Evolutionary conservation across 2,329 filamentous ascomycete genomes (phyloP), one percentile per base, ranked within the genome.

Genomic region (Trichoderma harzianum): DNA sequence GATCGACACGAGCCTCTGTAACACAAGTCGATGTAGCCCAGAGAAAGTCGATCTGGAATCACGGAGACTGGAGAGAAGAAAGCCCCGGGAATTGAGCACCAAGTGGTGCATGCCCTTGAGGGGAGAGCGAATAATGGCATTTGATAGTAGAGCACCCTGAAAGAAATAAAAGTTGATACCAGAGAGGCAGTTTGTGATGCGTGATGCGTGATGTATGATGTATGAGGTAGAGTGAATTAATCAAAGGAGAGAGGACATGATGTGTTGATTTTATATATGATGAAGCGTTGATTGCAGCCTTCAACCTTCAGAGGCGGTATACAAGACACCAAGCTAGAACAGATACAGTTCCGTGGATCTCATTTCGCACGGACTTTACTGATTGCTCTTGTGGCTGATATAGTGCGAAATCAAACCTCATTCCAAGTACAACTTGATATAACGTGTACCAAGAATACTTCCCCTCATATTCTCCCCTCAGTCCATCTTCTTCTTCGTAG

Each of bases 21-120:
- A 39, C 36, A 39, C 36, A 57, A 47, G 58, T 21, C 57, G 70
- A 71, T 72, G 34, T 63, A 55, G n/a, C 26, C 60, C 64, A 53
- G 51, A 72, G 64, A 36, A 18, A 57, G 58, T 68, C 60, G 70
- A 64, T 34, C 57, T 53, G 60, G 32, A 66, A 61, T 32, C 57
- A 68, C 14, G 63, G 69, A 70, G 71, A 70, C 60, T 47, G 71
- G 66, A 72, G 71, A 72, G 67, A n/a, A 39, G 36, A 18, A 39
- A 18, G 36, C 55, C 39, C 65, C 11, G 18, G 63, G 36, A 51
- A 43, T 28, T 18, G 60, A 62, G 66, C 71, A 70, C 60, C 71
- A 72, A 72, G 71, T 72, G 71, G 71, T 63, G 71, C 64, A 47
- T 64, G 47, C 60, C 53, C 51, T 62, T 21, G 24, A 47, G 66